These are phyloP conservation scores for Thalassia testudinum DNA, from an alignment of 116 monocot genomes.

Conservation along the genomic window DNA sequence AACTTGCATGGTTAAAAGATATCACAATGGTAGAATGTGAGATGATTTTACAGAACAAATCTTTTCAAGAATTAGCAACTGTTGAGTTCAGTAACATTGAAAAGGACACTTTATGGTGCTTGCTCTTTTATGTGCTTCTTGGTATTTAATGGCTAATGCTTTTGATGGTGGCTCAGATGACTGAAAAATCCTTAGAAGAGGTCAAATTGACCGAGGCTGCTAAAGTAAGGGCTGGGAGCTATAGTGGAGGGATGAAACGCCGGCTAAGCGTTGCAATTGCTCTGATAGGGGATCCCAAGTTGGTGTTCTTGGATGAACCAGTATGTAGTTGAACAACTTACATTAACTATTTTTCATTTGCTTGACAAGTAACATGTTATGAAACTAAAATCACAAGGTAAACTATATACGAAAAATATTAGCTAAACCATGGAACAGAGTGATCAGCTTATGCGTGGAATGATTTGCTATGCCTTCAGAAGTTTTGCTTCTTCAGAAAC, in stretches of 20 bases:
- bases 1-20: no score
- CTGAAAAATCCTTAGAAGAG: conserved; percentile 57
- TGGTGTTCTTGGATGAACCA: conserved; percentile 93
- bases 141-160: no score
- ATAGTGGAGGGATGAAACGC: conserved; percentile 91
- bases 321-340: conserved; percentile 16
- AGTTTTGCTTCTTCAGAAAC: no score
- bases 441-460: no score
- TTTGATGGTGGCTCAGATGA: conserved; percentile 27
- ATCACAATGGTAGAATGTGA: no score
- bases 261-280: conserved; percentile 84
- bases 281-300: conserved; percentile 77
- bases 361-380: not conserved
- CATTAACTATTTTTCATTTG: not conserved
- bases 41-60: no score
- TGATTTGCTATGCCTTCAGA: no score
- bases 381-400: no score
- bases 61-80: not conserved
- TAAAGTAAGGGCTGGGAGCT: conserved; percentile 67
- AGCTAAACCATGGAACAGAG: no score
- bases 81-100: not conserved
- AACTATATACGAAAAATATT: no score
- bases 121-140: no score
- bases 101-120: not conserved
- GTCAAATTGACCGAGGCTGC: conserved; percentile 65